phyloP scores from a whole-genome alignment of 192 early-diverging fungal genomes.

The Coemansia sp. region DNA sequence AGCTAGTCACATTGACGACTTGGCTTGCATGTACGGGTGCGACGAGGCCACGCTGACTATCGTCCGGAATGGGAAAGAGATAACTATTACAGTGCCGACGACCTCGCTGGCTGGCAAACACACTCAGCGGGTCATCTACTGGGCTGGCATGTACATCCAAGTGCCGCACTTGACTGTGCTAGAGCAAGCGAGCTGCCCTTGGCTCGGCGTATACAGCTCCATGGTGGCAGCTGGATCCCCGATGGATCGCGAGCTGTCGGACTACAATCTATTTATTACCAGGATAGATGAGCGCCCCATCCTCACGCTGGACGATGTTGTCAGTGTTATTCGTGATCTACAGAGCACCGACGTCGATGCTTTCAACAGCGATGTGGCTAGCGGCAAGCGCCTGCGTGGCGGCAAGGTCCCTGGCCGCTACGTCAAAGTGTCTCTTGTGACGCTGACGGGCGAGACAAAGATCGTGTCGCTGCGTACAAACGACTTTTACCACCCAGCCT shows the following conservation, averaged over 20 bases:
- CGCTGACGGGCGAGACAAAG: slow-evolving; percentile 16
- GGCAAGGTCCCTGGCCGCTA: slow-evolving; percentile 33
- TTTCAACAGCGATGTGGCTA: slow-evolving; percentile 22
- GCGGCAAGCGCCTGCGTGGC: not conserved
- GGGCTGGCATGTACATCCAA: slow-evolving; percentile 39
- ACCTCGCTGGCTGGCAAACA: not conserved
- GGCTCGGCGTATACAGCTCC: slow-evolving; percentile 23
- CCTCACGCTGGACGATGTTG: slow-evolving; percentile 28
- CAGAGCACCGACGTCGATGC: not conserved
- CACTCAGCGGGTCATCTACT: slow-evolving; percentile 23
- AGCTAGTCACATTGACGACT: slow-evolving; percentile 18
- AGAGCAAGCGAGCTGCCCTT: slow-evolving; percentile 11
- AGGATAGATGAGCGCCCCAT: slow-evolving; percentile 24
- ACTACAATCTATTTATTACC: slow-evolving; percentile 14
- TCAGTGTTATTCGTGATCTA: not conserved
- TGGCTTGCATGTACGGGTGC: slow-evolving; percentile 16
- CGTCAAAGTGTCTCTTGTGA: slow-evolving; percentile 17
- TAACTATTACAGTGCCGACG: slow-evolving; percentile 25
- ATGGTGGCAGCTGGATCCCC: not conserved
- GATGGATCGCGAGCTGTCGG: not conserved
- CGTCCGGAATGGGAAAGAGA: slow-evolving; percentile 19
- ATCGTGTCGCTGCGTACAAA: slow-evolving; percentile 27
- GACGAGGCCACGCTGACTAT: slow-evolving; percentile 23
- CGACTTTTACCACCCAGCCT: slow-evolving; percentile 38
- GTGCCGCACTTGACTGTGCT: slow-evolving; percentile 23